Percentiles rank a stretch among this genome's conserved stretches.
Evolutionary conservation across 2,329 filamentous ascomycete genomes (phyloP).

Genomic region (Aureobasidium vineae): DNA sequence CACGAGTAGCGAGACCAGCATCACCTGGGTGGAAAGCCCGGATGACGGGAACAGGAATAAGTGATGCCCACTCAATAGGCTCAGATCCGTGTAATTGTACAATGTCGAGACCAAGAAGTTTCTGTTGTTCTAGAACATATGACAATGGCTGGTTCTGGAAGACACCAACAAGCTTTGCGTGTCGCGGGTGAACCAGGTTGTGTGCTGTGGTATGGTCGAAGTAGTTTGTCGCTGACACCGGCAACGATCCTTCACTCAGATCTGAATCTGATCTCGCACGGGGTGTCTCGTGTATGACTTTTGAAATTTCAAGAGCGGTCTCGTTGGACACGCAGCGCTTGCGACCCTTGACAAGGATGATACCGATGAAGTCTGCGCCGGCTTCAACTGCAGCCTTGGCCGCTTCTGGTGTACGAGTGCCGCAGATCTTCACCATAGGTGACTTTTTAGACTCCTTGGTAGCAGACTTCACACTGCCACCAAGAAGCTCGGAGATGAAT

Average conservation of each 20-base stretch:
- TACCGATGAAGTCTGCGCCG: conserved; percentile 88
- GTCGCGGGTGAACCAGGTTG: conserved; percentile 52
- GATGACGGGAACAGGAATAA: conserved; percentile 92
- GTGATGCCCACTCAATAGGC: conserved; percentile 82
- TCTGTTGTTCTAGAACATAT: conserved; percentile 77
- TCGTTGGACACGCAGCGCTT: conserved; percentile 78
- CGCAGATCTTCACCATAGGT: conserved; percentile 90
- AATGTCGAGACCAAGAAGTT: conserved; percentile 73
- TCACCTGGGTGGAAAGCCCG: conserved; percentile 77
- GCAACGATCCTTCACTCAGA: conserved; percentile 24
- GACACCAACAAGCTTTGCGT: conserved; percentile 83
- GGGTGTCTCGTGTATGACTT: conserved; percentile 63
- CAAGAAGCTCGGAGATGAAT: conserved; percentile 83
- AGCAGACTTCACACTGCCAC: conserved; percentile 45
- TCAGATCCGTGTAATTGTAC: conserved; percentile 93
- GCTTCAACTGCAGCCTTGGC: conserved; percentile 77
- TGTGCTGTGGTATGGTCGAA: conserved; percentile 59
- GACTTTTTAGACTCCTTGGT: conserved; percentile 36
- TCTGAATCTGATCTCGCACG: conserved; percentile 37
- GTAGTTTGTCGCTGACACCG: conserved; percentile 59
- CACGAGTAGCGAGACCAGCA: conserved; percentile 67
- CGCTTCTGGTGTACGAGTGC: conserved; percentile 78
- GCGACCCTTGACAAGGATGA: conserved; percentile 80
- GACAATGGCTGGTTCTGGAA: conserved; percentile 87
- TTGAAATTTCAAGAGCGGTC: conserved; percentile 75